Base-by-base conservation (phyloP, 2,329 filamentous ascomycete genomes). In the Incumbomyces delicatus region DNA sequence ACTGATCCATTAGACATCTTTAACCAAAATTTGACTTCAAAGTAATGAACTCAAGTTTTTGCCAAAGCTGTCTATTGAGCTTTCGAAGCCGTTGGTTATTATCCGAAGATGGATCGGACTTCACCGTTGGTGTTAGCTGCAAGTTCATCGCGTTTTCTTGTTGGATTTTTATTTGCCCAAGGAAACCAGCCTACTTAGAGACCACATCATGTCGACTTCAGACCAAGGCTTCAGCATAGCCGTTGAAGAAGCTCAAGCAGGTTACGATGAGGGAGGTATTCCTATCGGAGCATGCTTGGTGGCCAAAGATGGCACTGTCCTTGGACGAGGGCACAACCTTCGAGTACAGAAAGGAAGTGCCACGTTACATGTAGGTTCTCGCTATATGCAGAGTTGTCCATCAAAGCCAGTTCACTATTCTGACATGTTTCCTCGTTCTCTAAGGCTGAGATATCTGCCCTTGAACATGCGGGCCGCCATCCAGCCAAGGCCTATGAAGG, bases 291-390 rank as follows among this genome's bases (percentile, higher is more conserved):
- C 77, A 36, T 74, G 70, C 49, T 70, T 89, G 20, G 74, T 88
- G n/a, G 75, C 77, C 33, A 75, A 74, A 47, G 76, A 85, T 55
- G 85, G 85, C 50, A 79, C 73, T 52, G 76, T 88, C 34, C 70
- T 88, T 3, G 84, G 84, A 14, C 71, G 75, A 49, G 84, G 84
- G 10, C 84, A 84, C 61, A 89, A 89, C 58, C 79, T 83, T 79
- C 73, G 85, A 47, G 76, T 87, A 14, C 85, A 89, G 63, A 81
- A 80, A 47, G 75, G 75, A 46, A 84, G 80, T 59, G 72, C 83
- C 2, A 85, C 81, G 32, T 73, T 87, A 55, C 84, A 88, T 67
- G 82, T 85, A 59, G 60, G 72, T 67, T 4, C 33, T 35, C 33
- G 33, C 13, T 5, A n/a, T 4, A 35, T 11, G 4, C 13, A 35